Evolutionary conservation across 2,329 filamentous ascomycete species (phyloP), one percentile per base, ranked within the genome.

Genomic region (Blastomyces percursus): DNA sequence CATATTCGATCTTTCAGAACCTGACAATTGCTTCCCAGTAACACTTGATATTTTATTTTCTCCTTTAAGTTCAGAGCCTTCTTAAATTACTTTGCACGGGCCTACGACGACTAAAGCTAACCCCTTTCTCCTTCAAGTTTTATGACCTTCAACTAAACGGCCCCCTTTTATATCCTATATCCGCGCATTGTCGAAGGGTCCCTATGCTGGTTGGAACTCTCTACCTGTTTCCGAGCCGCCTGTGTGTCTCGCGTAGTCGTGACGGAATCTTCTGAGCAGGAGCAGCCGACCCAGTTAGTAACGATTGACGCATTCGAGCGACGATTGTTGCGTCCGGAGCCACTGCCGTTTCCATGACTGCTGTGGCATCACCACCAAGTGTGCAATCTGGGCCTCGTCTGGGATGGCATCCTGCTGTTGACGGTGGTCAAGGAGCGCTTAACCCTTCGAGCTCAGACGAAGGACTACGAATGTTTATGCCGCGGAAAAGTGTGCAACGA

Each of bases 401-500:
- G 77, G 81, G 81, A 84, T 86, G 84, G 84, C 84, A 80, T 75
- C 77, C 70, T 66, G 68, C 76, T 78, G 72, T 77, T 80, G 81
- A 82, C 76, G 78, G 77, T 76, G 78, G 79, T 73, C 79, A 82
- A 77, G 85, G 82, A 78, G 81, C 81, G 73, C 78, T 84, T 70
- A 81, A 83, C 79, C 82, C 87, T 72, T 89, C 91, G 85, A 90
- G 88, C 78, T 79, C 86, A 74, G 91, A 96, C 79, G 90, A 96
- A 77, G 85, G 88, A 68, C 86, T 88, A 78, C 87, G 88, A 75
- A 92, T 96, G 84, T 90, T 95, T 75, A 87, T 90, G 83, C 89
- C 90, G 72, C 90, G 91, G 70, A 96, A 96, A 79, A 86, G 83
- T 72, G 82, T 91, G 65, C 90, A 93, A 75, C 86, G 93, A 74